Percentiles rank a stretch among this genome's conserved stretches.
These are phyloP conservation scores for Ustilago bromivora DNA, from an alignment of 1,284 basidiomycete genomes.

Conservation along the genomic window DNA sequence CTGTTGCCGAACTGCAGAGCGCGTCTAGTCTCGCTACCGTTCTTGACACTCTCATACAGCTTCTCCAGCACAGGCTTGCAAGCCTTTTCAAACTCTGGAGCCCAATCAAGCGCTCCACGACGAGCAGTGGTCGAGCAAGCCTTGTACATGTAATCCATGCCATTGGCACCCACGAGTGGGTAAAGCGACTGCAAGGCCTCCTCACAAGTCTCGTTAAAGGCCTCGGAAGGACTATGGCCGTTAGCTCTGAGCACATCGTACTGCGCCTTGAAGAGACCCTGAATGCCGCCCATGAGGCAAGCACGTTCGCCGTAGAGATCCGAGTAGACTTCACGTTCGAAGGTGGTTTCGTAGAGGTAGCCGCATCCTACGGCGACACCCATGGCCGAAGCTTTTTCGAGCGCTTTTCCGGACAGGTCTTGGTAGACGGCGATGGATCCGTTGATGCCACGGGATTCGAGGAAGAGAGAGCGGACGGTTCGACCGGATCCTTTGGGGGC, in stretches of 20 bases:
- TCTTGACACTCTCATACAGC: conserved; percentile 92
- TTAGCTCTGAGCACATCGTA: conserved; percentile 99
- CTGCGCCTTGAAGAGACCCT: conserved; percentile 99
- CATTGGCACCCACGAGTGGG: conserved; percentile 94
- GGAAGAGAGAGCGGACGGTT: conserved; percentile 99
- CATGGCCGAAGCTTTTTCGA: conserved; percentile 95
- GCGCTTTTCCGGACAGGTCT: conserved; percentile 96
- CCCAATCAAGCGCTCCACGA: conserved; percentile 98
- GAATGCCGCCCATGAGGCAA: conserved; percentile 98
- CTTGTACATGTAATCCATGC: conserved; percentile 97
- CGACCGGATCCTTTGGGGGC: conserved; percentile 99
- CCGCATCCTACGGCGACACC: conserved; percentile 96
- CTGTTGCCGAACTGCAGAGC: conserved; percentile 96
- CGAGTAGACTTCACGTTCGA: conserved; percentile 99
- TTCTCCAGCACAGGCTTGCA: conserved; percentile 93
- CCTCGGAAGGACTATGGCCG: conserved; percentile 96
- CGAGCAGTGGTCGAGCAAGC: conserved; percentile 99
- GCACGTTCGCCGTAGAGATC: conserved; percentile 99
- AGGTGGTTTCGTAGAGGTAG: conserved; percentile 98
- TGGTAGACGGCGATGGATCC: conserved; percentile 85
- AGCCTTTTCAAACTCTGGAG: conserved; percentile 94
- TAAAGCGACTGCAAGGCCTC: conserved; percentile 99
- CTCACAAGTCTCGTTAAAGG: conserved; percentile 97
- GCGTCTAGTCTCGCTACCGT: conserved; percentile 96
- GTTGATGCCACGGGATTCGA: conserved; percentile 98